Conservation (phyloP, 2,329 filamentous ascomycete genomes). For the Nannizziopsis barbatae region DNA sequence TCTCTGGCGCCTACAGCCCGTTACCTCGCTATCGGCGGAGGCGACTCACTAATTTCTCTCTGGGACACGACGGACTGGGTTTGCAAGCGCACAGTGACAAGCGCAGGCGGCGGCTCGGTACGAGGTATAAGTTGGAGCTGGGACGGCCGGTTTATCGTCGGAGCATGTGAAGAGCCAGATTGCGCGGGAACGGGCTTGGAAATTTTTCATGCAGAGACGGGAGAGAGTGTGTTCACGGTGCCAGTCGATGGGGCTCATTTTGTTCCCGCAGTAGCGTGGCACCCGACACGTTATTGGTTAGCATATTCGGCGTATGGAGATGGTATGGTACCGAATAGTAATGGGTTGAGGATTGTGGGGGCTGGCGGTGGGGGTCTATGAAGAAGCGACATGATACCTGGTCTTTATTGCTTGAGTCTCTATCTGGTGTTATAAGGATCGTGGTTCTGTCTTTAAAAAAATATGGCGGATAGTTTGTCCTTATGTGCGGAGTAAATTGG, state of each 20-base stretch:
- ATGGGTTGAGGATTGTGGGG: constrained; percentile 40
- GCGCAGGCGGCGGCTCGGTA: constrained; percentile 35
- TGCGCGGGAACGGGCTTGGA: constrained; percentile 36
- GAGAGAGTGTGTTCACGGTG: constrained; percentile 39
- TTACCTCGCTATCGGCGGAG: constrained; percentile 40
- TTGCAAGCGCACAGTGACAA: constrained; percentile 39
- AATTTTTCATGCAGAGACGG: constrained; percentile 41
- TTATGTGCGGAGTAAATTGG: too few species aligned
- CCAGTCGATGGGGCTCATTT: constrained; percentile 29
- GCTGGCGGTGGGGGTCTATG: constrained; percentile 31
- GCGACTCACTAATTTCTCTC: constrained; percentile 40
- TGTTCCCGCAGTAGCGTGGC: constrained; percentile 40
- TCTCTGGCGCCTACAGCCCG: constrained; percentile 38
- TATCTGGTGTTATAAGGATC: not conserved
- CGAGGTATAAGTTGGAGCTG: constrained; percentile 42
- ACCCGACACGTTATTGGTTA: constrained; percentile 40
- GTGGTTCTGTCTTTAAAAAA: not conserved
- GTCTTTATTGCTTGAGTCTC: not conserved
- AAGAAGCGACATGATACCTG: not conserved
- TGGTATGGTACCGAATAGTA: constrained; percentile 28
- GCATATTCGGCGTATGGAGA: constrained; percentile 39
- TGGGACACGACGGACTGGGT: constrained; percentile 44
- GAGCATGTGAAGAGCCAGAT: constrained; percentile 38
- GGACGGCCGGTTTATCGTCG: constrained; percentile 40
- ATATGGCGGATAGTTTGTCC: too few species aligned